Evolutionary conservation across 2,329 filamentous ascomycete species (phyloP).

Genomic region (Pestalotiopsis sp.): DNA sequence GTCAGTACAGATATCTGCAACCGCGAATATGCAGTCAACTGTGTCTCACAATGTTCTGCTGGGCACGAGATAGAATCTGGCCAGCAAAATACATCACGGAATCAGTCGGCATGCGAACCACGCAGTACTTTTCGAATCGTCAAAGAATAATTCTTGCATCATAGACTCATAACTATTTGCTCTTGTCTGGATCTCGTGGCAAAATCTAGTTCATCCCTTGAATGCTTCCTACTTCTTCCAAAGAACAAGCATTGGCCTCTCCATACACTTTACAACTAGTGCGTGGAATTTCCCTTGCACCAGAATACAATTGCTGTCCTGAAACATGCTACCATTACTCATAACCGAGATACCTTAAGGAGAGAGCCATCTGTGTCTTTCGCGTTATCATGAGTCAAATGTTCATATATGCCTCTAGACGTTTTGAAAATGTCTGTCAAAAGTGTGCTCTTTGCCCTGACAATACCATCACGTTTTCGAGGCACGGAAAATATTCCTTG

Average conservation of each 20-base stretch:
- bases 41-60: too few relatives aligned
- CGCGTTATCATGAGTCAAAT: not conserved
- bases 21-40: too few relatives aligned
- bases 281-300: not conserved
- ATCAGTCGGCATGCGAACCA: too few relatives aligned
- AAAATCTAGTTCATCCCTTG: not conserved
- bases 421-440: not conserved
- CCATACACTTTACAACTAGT: not conserved
- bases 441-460: not conserved
- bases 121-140: not conserved
- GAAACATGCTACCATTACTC: not conserved
- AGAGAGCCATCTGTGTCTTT: not conserved
- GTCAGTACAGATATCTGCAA: too few relatives aligned
- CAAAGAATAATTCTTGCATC: not conserved
- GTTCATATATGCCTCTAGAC: not conserved
- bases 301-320: not conserved
- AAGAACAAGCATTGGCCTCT: not conserved
- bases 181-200: not conserved
- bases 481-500: not conserved
- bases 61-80: too few relatives aligned
- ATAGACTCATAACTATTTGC: conserved; percentile 6
- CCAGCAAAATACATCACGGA: too few relatives aligned
- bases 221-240: not conserved
- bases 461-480: not conserved
- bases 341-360: not conserved